Conservation (phyloP, 257 asterid genomes). For the Verbena officinalis region DNA sequence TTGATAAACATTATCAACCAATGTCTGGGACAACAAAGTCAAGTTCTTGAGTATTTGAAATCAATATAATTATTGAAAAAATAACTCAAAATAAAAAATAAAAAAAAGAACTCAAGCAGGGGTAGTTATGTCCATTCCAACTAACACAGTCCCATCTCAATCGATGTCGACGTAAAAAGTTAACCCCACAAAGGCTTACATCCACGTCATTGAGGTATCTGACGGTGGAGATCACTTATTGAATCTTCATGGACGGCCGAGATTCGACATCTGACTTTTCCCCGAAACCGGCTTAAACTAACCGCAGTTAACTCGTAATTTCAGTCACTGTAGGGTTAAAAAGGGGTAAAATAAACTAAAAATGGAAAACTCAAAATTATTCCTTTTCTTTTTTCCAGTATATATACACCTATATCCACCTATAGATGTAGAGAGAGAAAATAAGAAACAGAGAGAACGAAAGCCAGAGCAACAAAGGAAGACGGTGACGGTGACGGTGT, state of each 20-base stretch:
- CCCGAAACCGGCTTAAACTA: slow-evolving; percentile 29
- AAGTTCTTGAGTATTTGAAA: background rate
- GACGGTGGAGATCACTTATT: too few relatives aligned
- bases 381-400: background rate
- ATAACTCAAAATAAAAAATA: too few relatives aligned
- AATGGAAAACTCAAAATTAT: background rate
- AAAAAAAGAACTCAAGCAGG: slow-evolving; percentile 10
- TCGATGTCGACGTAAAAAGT: slow-evolving; percentile 23
- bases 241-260: slow-evolving; percentile 46
- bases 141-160: slow-evolving; percentile 1
- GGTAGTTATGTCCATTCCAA: slow-evolving; percentile 27
- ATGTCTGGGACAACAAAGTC: slow-evolving; percentile 25
- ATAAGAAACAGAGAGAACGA: slow-evolving; percentile 28
- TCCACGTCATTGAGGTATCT: too few relatives aligned
- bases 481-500: slow-evolving; percentile 1
- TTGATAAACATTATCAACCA: slow-evolving; percentile 8
- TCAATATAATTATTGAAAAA: slow-evolving; percentile 6
- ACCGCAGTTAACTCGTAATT: slow-evolving; percentile 37
- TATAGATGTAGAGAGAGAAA: slow-evolving; percentile 19
- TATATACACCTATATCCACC: slow-evolving; percentile 23
- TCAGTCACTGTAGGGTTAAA: slow-evolving; percentile 26
- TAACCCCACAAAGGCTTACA: too few relatives aligned
- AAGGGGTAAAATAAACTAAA: background rate
- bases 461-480: slow-evolving; percentile 28
- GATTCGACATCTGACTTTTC: slow-evolving; percentile 49